Evolutionary conservation across 164 flowering plant genomes (phyloP).

Genomic region (Macadamia integrifolia): DNA sequence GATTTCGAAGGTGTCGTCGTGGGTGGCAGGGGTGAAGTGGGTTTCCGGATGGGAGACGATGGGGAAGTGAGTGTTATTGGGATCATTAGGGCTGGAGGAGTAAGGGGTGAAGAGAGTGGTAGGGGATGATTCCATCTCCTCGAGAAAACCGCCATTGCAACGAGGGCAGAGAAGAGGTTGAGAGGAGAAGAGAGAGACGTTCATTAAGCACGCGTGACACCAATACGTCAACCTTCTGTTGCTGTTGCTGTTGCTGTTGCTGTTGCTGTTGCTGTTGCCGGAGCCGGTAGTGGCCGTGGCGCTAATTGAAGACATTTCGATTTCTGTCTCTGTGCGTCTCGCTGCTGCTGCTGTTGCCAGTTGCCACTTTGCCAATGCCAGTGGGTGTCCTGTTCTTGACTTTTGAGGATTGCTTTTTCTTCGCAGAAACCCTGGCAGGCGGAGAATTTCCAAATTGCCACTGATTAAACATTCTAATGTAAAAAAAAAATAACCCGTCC

Average conservation of each 20-base stretch:
- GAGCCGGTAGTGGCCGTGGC: constrained; percentile 12
- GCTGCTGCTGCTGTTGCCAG: no score
- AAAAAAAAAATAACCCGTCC: no score
- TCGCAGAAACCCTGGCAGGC: no score
- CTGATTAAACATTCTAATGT: no score
- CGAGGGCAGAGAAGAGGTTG: constrained; percentile 43
- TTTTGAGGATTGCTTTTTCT: no score
- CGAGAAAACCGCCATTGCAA: constrained; percentile 46
- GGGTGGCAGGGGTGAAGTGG: constrained; percentile 1
- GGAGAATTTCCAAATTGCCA: no score
- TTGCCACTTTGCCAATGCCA: no score
- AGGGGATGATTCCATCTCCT: constrained; percentile 39
- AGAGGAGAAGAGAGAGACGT: constrained; percentile 35
- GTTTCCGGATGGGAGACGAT: constrained; percentile 7
- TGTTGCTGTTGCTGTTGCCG: background rate
- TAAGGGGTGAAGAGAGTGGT: constrained; percentile 5
- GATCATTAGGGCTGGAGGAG: background rate
- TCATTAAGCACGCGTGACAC: constrained; percentile 74
- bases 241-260: background rate
- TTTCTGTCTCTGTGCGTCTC: no score
- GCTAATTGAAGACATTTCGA: constrained; percentile 16
- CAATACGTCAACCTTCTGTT: constrained; percentile 33
- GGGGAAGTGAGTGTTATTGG: constrained; percentile 1
- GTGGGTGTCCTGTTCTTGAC: no score
- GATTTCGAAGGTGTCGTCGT: constrained; percentile 11